phyloP scores from a whole-genome alignment of 2,329 filamentous ascomycete genomes.

The Fusarium domesticum region DNA sequence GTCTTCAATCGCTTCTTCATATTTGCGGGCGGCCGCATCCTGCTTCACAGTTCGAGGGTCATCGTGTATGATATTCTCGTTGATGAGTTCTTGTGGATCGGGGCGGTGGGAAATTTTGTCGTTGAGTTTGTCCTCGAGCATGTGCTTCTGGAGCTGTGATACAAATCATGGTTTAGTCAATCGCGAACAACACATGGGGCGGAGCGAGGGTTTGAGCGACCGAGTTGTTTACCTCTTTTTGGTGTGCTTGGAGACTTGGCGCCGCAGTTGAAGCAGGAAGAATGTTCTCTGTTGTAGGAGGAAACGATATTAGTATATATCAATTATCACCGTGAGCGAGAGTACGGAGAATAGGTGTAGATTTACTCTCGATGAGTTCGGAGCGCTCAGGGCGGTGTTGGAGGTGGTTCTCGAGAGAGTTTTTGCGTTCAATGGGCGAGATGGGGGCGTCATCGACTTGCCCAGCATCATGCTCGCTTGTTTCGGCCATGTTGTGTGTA shows the following conservation, averaged over 20 bases:
- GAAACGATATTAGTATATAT: too few relatives aligned
- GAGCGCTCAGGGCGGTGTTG: slow-evolving; percentile 71
- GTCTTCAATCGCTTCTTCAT: slow-evolving; percentile 60
- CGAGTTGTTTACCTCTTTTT: slow-evolving; percentile 60
- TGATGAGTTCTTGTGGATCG: slow-evolving; percentile 70
- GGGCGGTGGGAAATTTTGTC: slow-evolving; percentile 81
- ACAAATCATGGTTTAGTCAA: slow-evolving; percentile 1
- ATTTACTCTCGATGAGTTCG: slow-evolving; percentile 73
- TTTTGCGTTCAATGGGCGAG: slow-evolving; percentile 54
- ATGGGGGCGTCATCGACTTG: slow-evolving; percentile 52
- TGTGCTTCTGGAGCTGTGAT: slow-evolving; percentile 71
- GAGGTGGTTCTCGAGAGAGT: slow-evolving; percentile 71
- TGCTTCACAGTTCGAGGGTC: slow-evolving; percentile 53
- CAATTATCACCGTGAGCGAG: too few relatives aligned
- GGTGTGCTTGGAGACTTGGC: slow-evolving; percentile 73
- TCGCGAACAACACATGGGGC: too few relatives aligned
- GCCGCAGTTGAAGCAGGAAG: slow-evolving; percentile 75
- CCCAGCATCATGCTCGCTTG: slow-evolving; percentile 20
- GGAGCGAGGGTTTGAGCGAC: slow-evolving; percentile 6
- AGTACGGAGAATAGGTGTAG: neutral
- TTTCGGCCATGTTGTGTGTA: slow-evolving; percentile 33
- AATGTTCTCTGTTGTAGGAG: slow-evolving; percentile 82
- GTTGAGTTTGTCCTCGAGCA: slow-evolving; percentile 82
- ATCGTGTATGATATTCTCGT: slow-evolving; percentile 73
- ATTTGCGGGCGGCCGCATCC: slow-evolving; percentile 47